Evolutionary conservation across 257 asterid species (phyloP).

Genomic region (Solanum etuberosum): DNA sequence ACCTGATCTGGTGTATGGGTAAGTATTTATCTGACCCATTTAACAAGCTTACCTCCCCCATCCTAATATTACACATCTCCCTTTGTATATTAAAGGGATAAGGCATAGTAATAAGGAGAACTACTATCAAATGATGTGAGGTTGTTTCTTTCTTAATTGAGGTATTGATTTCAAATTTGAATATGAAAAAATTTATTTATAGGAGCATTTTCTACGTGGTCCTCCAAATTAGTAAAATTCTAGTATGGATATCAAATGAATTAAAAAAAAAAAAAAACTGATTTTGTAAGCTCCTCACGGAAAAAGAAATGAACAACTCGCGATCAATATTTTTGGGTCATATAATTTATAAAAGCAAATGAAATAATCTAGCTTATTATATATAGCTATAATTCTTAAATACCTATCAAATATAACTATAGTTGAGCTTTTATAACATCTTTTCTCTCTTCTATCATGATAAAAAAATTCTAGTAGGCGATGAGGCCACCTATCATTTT

Average conservation of each 20-base stretch:
- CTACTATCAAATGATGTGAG: too few species aligned
- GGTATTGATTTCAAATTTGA: too few species aligned
- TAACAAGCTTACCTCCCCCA: neutral
- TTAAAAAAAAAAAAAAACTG: too few species aligned
- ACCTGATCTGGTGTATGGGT: fast-evolving
- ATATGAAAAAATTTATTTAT: too few species aligned
- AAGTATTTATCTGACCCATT: too few species aligned
- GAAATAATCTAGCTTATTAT: neutral
- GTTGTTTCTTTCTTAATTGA: too few species aligned
- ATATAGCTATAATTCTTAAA: neutral
- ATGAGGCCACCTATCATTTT: neutral
- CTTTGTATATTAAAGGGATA: neutral
- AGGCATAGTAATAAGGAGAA: neutral
- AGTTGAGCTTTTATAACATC: neutral
- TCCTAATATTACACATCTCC: too few species aligned
- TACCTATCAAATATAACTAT: too few species aligned
- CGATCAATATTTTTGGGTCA: neutral
- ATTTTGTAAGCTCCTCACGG: neutral
- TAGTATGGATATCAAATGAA: fast-evolving
- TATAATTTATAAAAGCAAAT: too few species aligned
- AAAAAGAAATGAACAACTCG: too few species aligned
- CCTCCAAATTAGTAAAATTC: neutral
- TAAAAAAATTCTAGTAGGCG: neutral
- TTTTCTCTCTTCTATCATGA: neutral
- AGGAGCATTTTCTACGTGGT: fast-evolving